These are phyloP conservation scores for Desmodesmus armatus DNA, from an alignment of 139 green algal genomes.

Conservation along the genomic window DNA sequence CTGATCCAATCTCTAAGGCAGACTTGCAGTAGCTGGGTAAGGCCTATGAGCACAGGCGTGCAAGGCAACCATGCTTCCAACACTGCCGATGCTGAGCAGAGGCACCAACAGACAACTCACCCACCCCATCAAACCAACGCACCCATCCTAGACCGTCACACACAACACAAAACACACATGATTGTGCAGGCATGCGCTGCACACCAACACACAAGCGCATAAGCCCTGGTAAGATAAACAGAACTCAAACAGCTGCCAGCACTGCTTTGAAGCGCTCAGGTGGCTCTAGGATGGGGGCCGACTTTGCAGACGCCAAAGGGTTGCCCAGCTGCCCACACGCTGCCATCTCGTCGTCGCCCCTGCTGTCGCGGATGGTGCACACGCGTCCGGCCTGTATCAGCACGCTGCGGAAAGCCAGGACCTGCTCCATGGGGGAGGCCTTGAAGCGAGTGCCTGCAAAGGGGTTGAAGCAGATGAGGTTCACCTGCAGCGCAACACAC, in stretches of 20 bases:
- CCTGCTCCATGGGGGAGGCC: constrained; percentile 47
- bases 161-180: too few relatives aligned
- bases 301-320: not conserved
- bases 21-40: too few relatives aligned
- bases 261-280: constrained; percentile 41
- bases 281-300: constrained; percentile 46
- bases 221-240: too few relatives aligned
- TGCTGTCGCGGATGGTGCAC: constrained; percentile 79
- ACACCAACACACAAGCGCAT: too few relatives aligned
- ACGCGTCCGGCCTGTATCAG: constrained; percentile 70
- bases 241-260: constrained; percentile 29
- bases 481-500: constrained; percentile 57
- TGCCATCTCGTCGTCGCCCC: constrained; percentile 88
- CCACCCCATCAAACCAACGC: too few relatives aligned
- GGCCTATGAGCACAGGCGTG: too few relatives aligned
- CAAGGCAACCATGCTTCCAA: too few relatives aligned
- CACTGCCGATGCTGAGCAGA: too few relatives aligned
- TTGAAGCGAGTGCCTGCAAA: constrained; percentile 65
- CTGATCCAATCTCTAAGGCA: too few relatives aligned
- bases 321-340: constrained; percentile 90
- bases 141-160: too few relatives aligned
- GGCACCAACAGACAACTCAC: too few relatives aligned
- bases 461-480: constrained; percentile 92
- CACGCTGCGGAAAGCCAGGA: constrained; percentile 71
- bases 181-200: too few relatives aligned